Conservation (phyloP, 352 stramenopile genomes). For the Pythium pyrilobum region DNA sequence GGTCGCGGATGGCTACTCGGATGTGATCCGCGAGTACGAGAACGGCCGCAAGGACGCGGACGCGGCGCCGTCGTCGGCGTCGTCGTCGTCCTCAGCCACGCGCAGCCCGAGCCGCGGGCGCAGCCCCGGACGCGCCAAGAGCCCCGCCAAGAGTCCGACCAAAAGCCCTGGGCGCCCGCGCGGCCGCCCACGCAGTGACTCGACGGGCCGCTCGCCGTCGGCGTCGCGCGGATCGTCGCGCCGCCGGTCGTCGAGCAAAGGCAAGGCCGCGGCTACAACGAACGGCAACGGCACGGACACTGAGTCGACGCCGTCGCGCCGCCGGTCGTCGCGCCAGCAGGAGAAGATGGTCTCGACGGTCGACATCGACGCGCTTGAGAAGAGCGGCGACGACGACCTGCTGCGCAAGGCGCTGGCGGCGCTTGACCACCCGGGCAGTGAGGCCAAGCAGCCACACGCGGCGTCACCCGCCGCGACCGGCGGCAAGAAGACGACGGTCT, state of each 20-base stretch:
- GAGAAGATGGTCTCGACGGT: constrained; percentile 28
- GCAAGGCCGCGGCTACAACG: constrained; percentile 2
- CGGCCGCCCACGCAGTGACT: constrained; percentile 61
- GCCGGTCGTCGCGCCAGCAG: constrained; percentile 14
- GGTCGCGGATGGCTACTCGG: constrained; percentile 65
- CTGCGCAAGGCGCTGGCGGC: constrained; percentile 44
- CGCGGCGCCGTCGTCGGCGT: constrained; percentile 5
- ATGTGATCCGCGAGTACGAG: constrained; percentile 69
- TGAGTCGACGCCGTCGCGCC: constrained; percentile 18
- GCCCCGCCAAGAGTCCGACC: constrained; percentile 7
- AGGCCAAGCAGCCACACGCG: not conserved
- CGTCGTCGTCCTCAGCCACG: constrained; percentile 24
- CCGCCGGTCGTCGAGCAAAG: constrained; percentile 20
- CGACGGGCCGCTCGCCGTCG: constrained; percentile 35
- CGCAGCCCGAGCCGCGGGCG: constrained; percentile 47
- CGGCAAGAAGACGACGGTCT: constrained; percentile 20
- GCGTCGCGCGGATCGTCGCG: constrained; percentile 18
- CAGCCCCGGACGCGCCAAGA: constrained; percentile 26
- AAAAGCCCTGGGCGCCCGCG: constrained; percentile 30
- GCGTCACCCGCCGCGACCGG: not conserved
- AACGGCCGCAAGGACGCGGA: constrained; percentile 57
- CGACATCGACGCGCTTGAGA: constrained; percentile 16
- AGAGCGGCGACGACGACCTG: constrained; percentile 39
- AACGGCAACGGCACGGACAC: constrained; percentile 8
- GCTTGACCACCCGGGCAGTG: constrained; percentile 17